Base-by-base conservation (phyloP, 1,284 basidiomycete species). In the Rhodotorula mucilaginosa region DNA sequence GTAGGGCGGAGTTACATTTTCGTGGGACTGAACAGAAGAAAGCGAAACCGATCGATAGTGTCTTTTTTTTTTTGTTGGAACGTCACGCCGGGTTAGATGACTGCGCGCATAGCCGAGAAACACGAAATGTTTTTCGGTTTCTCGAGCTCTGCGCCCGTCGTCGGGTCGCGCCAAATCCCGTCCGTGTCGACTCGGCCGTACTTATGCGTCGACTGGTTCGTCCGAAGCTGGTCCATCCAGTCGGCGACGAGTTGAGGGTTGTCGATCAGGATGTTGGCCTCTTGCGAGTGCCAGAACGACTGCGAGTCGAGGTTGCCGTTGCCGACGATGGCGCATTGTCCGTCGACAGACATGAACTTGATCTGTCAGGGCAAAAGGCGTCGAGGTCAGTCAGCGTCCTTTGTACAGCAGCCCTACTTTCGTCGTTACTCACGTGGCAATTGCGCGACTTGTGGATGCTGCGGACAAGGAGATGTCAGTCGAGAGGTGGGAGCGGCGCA, bases 231-330 rank as follows among this genome's bases (percentile, higher is more conserved):
- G 60, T 86, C 84, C 80, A 87, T 84, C 87, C 89, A 89, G 74
- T 89, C 88, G 52, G 79, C 76, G 57, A 88, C 87, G 65, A 90
- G 84, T 69, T 84, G 82, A 47, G 83, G 78, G 31, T 84, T 86
- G 79, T 92, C 90, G 62, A 91, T 83, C 85, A 92, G 87, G 69
- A 90, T 83, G 79, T 92, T 74, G 77, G 88, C 86, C 79, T 92
- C 90, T 75, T 90, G 88, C 56, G 86, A 88, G 80, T 92, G 90
- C 83, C 87, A 91, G 88, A 89, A 90, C 23, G 85, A 87, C 79
- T 90, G 89, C n/a, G 86, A 86, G 75, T 88, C 88, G 60, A 74
- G 73, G 78, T 89, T 89, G 13, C 88, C 88, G 68, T 86, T 88
- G 6, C 90, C 90, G 39, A 87, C 83, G 70, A 92, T 90, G 29